These are phyloP conservation scores for Pezicula radicicola DNA, from an alignment of 2,329 filamentous ascomycete genomes.

Conservation along the genomic window DNA sequence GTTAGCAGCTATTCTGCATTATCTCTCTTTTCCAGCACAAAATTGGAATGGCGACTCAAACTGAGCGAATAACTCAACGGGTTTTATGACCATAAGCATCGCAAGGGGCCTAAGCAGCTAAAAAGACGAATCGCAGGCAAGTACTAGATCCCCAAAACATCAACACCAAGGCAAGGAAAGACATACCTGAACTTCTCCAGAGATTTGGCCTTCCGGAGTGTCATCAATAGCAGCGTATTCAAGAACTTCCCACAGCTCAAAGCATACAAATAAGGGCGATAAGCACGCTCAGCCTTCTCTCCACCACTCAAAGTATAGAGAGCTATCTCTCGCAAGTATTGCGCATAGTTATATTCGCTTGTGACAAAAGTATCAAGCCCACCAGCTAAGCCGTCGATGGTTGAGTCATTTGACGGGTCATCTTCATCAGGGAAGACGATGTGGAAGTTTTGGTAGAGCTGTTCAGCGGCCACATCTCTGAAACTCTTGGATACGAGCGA, in stretches of 20 bases:
- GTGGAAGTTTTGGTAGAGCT: conserved; percentile 57
- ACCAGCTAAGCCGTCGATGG: conserved; percentile 54
- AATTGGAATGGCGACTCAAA: too few species aligned
- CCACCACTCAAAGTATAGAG: conserved; percentile 54
- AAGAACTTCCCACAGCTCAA: conserved; percentile 61
- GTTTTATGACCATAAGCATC: too few species aligned
- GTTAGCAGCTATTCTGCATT: background rate
- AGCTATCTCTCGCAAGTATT: conserved; percentile 51
- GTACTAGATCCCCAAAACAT: too few species aligned
- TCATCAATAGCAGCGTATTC: conserved; percentile 56
- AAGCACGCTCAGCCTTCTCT: conserved; percentile 49
- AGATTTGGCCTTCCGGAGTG: conserved; percentile 50
- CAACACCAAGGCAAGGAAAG: background rate
- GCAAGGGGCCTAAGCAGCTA: too few species aligned
- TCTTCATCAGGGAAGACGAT: conserved; percentile 62
- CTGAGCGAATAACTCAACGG: too few species aligned
- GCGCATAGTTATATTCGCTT: conserved; percentile 61
- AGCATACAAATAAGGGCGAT: conserved; percentile 51
- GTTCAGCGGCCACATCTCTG: conserved; percentile 52
- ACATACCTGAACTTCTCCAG: conserved; percentile 56
- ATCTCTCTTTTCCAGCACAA: too few species aligned
- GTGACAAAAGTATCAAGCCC: conserved; percentile 60
- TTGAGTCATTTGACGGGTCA: conserved; percentile 45
- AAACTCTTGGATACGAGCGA: conserved; percentile 57
- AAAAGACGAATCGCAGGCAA: too few species aligned